Evolutionary conservation across 768 basidiomycete genomes (phyloP), one percentile per base, ranked within the genome.

Genomic region (Lactifluus echinatus): DNA sequence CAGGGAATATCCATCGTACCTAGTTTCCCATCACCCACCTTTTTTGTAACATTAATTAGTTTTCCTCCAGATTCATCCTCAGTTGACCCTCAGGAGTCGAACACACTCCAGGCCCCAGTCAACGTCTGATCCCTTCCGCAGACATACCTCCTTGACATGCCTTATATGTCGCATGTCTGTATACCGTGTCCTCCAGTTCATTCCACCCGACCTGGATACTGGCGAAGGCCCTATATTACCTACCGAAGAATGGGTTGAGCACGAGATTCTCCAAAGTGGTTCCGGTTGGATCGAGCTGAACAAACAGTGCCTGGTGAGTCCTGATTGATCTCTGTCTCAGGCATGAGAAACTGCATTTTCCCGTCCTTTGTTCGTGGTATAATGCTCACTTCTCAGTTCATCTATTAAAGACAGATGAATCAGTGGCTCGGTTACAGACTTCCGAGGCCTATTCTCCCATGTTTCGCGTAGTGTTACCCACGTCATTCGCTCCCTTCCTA

Each of bases 221-320:
- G 77, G 77, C 48, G 84, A 84, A 53, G 82, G 84, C 8, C 79
- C 82, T 3, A 70, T 89, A 15, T 71, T 88, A 48, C 86, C 88
- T 15, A 80, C 80, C 1, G 81, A 84, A 51, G 85, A 87, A 44
- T 89, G 86, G 85, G 82, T 81, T 6, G 88, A 90, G 71, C 77
- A 79, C 49, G 85, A 87, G 65, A 72, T 81, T 50, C 73, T 90
- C 70, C 81, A 80, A 69, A 85, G 83, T 62, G 69, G 74, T 33
- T 80, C 67, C 52, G 89, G 88, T 11, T 89, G 85, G 86, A 77
- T 91, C 59, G 83, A 89, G 64, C 78, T 89, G 19, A 75, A 83
- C 65, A 76, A 75, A 52, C 73, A 75, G 50, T 84, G 82, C 65
- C 66, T 87, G 70, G 88, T 90, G 71, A 77, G 88, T 79, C 46